phyloP scores from a whole-genome alignment of 2,329 filamentous ascomycete genomes.

The Onygenales sp. region DNA sequence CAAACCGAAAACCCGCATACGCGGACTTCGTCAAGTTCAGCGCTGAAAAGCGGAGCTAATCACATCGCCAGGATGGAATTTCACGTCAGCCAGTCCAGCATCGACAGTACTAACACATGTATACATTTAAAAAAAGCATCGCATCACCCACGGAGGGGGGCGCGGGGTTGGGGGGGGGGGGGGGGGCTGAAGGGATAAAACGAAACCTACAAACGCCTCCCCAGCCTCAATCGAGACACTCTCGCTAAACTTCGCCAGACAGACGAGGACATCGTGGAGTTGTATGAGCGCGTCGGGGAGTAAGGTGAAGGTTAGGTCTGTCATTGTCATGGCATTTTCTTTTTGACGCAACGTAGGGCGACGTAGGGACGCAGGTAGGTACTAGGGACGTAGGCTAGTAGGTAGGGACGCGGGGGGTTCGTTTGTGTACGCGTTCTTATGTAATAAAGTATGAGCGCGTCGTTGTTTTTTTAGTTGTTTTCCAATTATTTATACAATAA shows the following conservation, averaged over 20 bases:
- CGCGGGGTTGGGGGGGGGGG: not conserved
- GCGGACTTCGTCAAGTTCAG: constrained; percentile 56
- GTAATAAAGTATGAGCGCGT: too few relatives aligned
- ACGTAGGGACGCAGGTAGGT: not conserved
- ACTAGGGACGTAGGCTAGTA: too few relatives aligned
- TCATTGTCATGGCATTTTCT: constrained; percentile 3
- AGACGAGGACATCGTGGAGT: constrained; percentile 51
- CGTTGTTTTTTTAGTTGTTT: too few relatives aligned
- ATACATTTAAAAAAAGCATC: not conserved
- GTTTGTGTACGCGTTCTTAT: too few relatives aligned
- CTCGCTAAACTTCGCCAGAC: constrained; percentile 55
- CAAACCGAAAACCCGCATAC: constrained; percentile 51
- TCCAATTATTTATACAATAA: too few relatives aligned
- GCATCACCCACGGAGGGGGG: too few relatives aligned
- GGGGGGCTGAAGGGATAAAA: constrained; percentile 4
- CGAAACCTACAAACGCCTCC: constrained; percentile 48
- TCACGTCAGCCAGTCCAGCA: constrained; percentile 7
- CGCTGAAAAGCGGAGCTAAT: constrained; percentile 50
- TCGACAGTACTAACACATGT: not conserved
- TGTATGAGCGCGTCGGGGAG: constrained; percentile 46
- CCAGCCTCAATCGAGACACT: constrained; percentile 53
- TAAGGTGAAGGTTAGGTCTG: constrained; percentile 43
- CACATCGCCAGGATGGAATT: not conserved
- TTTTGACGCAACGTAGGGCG: not conserved
- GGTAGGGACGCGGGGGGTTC: too few relatives aligned